These are phyloP conservation scores for Dactylis glomerata DNA, from an alignment of 176 grass and related monocot species.

Conservation along the genomic window DNA sequence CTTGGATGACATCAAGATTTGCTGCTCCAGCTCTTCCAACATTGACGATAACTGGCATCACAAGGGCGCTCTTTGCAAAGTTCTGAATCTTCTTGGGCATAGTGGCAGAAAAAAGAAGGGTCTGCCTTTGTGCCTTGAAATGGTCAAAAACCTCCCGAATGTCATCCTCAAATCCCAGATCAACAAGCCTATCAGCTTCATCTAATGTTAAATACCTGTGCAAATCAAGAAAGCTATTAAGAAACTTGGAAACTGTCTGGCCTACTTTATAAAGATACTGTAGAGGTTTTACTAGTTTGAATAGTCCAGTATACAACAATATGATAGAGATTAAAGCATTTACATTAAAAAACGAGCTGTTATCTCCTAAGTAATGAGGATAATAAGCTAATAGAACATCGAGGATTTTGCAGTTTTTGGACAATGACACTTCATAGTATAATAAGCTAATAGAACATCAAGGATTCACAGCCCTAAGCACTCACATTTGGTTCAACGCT, in stretches of 20 bases:
- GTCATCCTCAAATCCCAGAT: slow-evolving; percentile 97
- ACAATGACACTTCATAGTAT: neutral
- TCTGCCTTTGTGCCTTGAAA: slow-evolving; percentile 96
- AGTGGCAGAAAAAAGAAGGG: slow-evolving; percentile 89
- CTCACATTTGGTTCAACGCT: neutral
- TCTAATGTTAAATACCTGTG: slow-evolving; percentile 86
- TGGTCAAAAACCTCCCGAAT: slow-evolving; percentile 96
- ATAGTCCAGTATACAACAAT: neutral
- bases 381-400: neutral
- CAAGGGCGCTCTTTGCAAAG: slow-evolving; percentile 84
- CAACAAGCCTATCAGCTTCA: slow-evolving; percentile 95
- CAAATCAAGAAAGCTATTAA: slow-evolving; percentile 22
- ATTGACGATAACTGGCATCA: slow-evolving; percentile 85
- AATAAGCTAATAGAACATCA: neutral
- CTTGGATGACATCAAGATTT: slow-evolving; percentile 98
- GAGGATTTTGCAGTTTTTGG: neutral
- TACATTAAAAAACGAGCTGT: neutral
- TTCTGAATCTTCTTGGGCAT: slow-evolving; percentile 99
- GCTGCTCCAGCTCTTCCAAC: slow-evolving; percentile 93
- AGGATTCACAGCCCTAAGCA: neutral
- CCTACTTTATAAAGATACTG: neutral
- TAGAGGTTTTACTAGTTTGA: neutral
- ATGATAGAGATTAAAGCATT: neutral
- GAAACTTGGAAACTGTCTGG: neutral
- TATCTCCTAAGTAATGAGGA: neutral